Evolutionary conservation across 148 eudicot genomes (phyloP).

Genomic region (Vaccinium darrowii): DNA sequence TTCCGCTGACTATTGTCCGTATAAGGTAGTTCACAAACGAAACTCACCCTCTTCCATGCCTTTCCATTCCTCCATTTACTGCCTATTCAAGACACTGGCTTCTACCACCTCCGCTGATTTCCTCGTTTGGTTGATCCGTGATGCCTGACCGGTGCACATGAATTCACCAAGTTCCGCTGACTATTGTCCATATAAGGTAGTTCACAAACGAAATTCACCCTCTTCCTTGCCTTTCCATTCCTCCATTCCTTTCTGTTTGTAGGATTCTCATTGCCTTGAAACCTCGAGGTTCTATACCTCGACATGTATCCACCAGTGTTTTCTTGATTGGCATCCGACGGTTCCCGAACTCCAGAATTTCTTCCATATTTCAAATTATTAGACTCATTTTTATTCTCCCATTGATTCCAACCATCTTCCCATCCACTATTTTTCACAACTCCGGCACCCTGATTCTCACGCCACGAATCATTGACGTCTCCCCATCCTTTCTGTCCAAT

Average conservation of each 20-base stretch:
- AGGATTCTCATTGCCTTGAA: slow-evolving; percentile 20
- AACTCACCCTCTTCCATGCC: slow-evolving; percentile 4
- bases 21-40: slow-evolving; percentile 13
- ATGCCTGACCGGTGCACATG: slow-evolving; percentile 14
- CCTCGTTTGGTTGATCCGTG: background rate
- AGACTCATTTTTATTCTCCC: background rate
- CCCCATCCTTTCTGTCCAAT: slow-evolving; percentile 11
- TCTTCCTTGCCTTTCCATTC: slow-evolving; percentile 12
- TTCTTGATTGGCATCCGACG: slow-evolving; percentile 21
- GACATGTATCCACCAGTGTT: slow-evolving; percentile 32
- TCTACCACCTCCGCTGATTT: slow-evolving; percentile 14
- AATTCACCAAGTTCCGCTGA: slow-evolving; percentile 13
- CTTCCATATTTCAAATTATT: background rate
- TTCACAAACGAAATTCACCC: slow-evolving; percentile 13
- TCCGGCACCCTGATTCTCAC: slow-evolving; percentile 8
- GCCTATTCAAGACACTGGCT: slow-evolving; percentile 13
- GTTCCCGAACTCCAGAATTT: slow-evolving; percentile 16
- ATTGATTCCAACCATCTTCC: slow-evolving; percentile 24
- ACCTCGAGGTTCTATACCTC: slow-evolving; percentile 46
- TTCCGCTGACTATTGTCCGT: slow-evolving; percentile 6
- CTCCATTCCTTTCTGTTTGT: slow-evolving; percentile 12
- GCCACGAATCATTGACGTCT: slow-evolving; percentile 22
- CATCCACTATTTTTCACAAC: slow-evolving; percentile 19
- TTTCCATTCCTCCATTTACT: slow-evolving; percentile 18
- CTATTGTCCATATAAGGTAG: slow-evolving; percentile 1